Evolutionary conservation across 306 rosid species (phyloP).

Genomic region (Medicago arabica): DNA sequence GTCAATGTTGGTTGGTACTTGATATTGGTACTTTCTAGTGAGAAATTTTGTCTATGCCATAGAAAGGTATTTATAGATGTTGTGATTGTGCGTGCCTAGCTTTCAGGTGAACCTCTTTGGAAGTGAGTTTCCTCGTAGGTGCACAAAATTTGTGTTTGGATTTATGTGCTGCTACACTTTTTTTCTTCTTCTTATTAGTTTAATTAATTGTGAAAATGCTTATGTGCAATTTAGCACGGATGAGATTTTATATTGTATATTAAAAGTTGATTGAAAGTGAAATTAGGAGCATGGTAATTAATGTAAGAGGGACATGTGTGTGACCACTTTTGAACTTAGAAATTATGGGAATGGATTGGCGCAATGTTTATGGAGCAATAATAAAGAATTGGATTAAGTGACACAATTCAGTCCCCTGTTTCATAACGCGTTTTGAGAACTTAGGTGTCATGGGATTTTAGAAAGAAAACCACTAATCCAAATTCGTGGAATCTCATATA

Average conservation of each 20-base stretch:
- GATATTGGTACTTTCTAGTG: background rate
- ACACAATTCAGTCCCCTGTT: slow-evolving; percentile 44
- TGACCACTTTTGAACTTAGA: slow-evolving; percentile 17
- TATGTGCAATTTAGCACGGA: background rate
- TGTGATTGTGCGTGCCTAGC: background rate
- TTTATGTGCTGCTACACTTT: background rate
- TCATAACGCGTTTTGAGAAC: slow-evolving; percentile 65
- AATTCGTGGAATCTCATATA: slow-evolving; percentile 33
- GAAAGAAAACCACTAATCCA: slow-evolving; percentile 34
- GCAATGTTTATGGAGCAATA: slow-evolving; percentile 33
- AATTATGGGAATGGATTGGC: slow-evolving; percentile 23
- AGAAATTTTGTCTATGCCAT: slow-evolving; percentile 38
- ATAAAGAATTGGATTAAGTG: slow-evolving; percentile 42
- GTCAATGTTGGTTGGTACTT: background rate
- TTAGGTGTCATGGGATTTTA: slow-evolving; percentile 50
- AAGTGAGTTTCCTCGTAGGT: slow-evolving; percentile 65
- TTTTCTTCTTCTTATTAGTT: slow-evolving; percentile 1
- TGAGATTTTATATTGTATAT: background rate
- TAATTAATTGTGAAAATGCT: background rate
- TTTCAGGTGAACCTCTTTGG: background rate
- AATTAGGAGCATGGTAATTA: slow-evolving; percentile 5
- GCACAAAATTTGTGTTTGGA: slow-evolving; percentile 40
- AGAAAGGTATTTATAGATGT: slow-evolving; percentile 58
- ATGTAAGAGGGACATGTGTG: background rate
- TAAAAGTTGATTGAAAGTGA: slow-evolving; percentile 22